These are phyloP conservation scores for Sarocladium strictum DNA, from an alignment of 2,329 filamentous ascomycete species.

Conservation along the genomic window DNA sequence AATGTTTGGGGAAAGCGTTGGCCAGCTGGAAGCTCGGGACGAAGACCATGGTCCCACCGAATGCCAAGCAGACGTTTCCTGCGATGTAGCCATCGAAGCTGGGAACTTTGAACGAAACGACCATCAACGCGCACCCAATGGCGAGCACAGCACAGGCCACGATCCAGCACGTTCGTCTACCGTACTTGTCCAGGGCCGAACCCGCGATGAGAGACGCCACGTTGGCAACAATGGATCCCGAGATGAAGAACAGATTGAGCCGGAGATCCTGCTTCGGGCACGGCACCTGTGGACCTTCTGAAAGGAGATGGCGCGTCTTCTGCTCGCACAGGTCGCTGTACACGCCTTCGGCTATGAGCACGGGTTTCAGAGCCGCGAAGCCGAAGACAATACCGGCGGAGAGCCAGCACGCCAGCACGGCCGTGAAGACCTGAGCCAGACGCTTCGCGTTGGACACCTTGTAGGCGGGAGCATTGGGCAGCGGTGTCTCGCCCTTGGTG, in stretches of 20 bases:
- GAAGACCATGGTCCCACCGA: constrained; percentile 75
- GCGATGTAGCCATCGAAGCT: constrained; percentile 65
- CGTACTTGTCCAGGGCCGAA: constrained; percentile 74
- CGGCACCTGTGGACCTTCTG: constrained; percentile 14
- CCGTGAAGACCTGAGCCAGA: constrained; percentile 58
- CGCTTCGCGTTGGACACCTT: constrained; percentile 22
- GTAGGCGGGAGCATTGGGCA: constrained; percentile 24
- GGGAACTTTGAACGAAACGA: constrained; percentile 56
- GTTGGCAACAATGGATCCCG: constrained; percentile 81
- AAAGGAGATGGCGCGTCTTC: not conserved
- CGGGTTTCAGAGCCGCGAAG: constrained; percentile 75
- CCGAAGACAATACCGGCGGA: constrained; percentile 76
- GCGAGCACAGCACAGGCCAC: constrained; percentile 64
- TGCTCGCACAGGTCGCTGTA: constrained; percentile 56
- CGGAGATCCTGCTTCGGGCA: constrained; percentile 47
- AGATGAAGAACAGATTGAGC: constrained; percentile 85
- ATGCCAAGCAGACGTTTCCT: constrained; percentile 67
- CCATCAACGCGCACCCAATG: constrained; percentile 65
- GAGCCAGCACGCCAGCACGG: constrained; percentile 67
- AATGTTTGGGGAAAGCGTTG: constrained; percentile 70
- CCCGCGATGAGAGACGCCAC: constrained; percentile 78
- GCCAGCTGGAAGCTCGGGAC: constrained; percentile 77
- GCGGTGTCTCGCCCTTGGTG: constrained; percentile 16
- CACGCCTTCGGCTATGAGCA: constrained; percentile 67
- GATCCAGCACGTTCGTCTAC: constrained; percentile 69